Percentiles rank a stretch among this genome's conserved stretches.
Evolutionary conservation across 495 filamentous ascomycete species (phyloP).

Genomic region (Talaromyces thailandensis): DNA sequence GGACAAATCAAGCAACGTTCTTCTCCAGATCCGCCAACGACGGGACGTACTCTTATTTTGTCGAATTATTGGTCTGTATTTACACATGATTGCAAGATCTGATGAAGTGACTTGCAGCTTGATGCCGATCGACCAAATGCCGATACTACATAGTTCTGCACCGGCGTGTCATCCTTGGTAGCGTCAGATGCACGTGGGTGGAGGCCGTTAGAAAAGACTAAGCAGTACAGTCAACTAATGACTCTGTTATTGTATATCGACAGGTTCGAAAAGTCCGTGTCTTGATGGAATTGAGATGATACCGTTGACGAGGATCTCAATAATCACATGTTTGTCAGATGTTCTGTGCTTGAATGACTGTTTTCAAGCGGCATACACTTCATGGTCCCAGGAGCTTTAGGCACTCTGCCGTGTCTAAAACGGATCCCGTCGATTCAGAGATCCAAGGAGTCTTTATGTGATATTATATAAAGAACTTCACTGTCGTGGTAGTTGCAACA

Average conservation of each 20-base stretch:
- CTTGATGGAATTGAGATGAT: too few species aligned
- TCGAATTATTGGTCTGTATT: background rate
- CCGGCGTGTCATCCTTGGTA: background rate
- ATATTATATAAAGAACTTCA: too few species aligned
- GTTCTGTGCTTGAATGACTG: too few species aligned
- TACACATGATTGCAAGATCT: background rate
- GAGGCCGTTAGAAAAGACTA: background rate
- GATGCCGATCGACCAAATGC: background rate
- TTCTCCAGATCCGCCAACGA: background rate
- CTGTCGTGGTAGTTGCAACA: too few species aligned
- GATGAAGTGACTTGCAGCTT: background rate
- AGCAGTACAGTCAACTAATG: background rate
- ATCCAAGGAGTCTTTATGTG: too few species aligned
- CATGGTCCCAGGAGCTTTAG: too few species aligned
- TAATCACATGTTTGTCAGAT: too few species aligned
- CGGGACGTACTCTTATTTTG: background rate
- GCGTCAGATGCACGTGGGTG: background rate
- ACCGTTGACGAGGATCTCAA: too few species aligned
- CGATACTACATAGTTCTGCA: background rate
- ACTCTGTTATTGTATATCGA: background rate
- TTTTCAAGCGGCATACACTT: too few species aligned
- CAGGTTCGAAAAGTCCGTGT: background rate
- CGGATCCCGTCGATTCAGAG: too few species aligned
- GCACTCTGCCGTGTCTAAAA: too few species aligned
- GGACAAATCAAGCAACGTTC: background rate